A percentile compares a stretch with the other conserved stretches of the same genome.
phyloP scores from a whole-genome alignment of 2,329 filamentous ascomycete species.

The Shiraia bambusicola region DNA sequence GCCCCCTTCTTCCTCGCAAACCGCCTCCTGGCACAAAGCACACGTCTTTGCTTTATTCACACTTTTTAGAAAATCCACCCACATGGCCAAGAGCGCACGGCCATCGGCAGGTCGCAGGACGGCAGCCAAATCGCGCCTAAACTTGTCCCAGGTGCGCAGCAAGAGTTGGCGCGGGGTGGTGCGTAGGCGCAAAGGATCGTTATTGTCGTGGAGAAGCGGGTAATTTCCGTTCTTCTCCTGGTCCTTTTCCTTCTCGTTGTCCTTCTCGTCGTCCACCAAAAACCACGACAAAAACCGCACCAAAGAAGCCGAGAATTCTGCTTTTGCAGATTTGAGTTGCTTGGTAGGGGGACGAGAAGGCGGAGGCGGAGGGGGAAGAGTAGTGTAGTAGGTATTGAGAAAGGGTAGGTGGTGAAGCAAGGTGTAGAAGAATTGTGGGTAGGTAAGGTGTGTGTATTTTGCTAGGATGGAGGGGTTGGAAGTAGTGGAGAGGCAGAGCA shows the following conservation, averaged over 20 bases:
- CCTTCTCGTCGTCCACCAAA: too few relatives aligned
- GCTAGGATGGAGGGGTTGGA: conserved; percentile 10
- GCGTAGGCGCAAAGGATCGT: too few relatives aligned
- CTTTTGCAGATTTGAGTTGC: too few relatives aligned
- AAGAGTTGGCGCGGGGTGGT: too few relatives aligned
- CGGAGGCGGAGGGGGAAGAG: conserved; percentile 8
- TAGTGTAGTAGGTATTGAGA: conserved; percentile 16
- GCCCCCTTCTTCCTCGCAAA: conserved; percentile 6
- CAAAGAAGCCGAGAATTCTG: conserved; percentile 8
- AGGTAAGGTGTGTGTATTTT: conserved; percentile 8
- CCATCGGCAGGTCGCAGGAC: conserved; percentile 7
- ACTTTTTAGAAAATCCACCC: conserved; percentile 10
- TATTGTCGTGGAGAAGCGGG: conserved; percentile 11
- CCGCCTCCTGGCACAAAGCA: conserved; percentile 9
- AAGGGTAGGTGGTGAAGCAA: conserved; percentile 13
- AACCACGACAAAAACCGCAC: conserved; percentile 4
- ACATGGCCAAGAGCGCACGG: conserved; percentile 5
- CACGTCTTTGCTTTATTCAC: conserved; percentile 8
- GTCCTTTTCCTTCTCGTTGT: too few relatives aligned
- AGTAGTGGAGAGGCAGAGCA: conserved; percentile 9
- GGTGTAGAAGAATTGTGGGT: conserved; percentile 8
- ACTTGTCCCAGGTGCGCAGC: conserved; percentile 13
- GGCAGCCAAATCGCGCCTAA: conserved; percentile 13
- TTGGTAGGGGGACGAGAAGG: too few relatives aligned
- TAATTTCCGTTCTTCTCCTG: too few relatives aligned